Conservation (phyloP, 345 rosid species). For the Pistacia atlantica region DNA sequence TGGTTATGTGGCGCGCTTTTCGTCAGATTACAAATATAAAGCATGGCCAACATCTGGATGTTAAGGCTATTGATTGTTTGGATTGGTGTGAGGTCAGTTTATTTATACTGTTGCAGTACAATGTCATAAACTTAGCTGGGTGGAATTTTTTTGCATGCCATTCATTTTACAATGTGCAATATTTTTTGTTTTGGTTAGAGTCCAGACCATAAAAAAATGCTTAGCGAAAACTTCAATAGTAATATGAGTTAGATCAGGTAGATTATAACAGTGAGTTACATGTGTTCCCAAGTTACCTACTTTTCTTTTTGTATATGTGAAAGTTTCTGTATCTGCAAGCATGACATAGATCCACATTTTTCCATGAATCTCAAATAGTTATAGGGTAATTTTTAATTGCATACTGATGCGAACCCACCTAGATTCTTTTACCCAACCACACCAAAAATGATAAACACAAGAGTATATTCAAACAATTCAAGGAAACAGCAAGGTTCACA, state of each 20-base stretch:
- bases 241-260: background rate
- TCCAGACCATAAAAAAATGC: background rate
- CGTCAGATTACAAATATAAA: conserved; percentile 42
- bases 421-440: no score
- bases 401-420: no score
- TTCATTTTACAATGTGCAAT: background rate
- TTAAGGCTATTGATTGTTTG: conserved; percentile 50
- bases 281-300: no score
- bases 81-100: conserved; percentile 49
- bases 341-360: background rate
- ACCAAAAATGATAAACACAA: no score
- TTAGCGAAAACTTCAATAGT: background rate
- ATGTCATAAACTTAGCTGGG: background rate
- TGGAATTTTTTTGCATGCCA: background rate
- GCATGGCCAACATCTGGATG: conserved; percentile 31
- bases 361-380: background rate
- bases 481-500: no score
- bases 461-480: no score
- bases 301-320: background rate
- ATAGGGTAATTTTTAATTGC: background rate
- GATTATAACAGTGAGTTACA: background rate
- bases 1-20: conserved; percentile 74
- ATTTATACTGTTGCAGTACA: background rate
- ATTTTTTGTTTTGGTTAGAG: background rate
- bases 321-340: background rate